Evolutionary conservation across 2,329 filamentous ascomycete genomes (phyloP).

Genomic region (Penicillium sp.): DNA sequence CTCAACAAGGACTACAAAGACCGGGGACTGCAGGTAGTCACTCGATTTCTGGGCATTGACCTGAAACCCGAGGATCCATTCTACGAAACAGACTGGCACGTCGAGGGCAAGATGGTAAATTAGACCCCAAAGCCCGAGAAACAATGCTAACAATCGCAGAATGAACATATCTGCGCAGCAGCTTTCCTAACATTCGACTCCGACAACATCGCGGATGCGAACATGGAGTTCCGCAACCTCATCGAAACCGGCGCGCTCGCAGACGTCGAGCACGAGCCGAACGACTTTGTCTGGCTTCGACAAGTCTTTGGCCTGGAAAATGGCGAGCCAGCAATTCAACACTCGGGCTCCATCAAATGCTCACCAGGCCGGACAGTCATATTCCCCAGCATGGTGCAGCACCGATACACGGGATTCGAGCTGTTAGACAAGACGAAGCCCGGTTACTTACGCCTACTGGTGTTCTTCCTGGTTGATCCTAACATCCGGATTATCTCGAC

Average conservation of each 20-base stretch:
- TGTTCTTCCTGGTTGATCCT: slow-evolving; percentile 61
- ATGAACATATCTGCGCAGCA: slow-evolving; percentile 64
- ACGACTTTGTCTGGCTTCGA: slow-evolving; percentile 31
- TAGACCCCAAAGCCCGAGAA: neutral
- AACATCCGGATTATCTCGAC: slow-evolving; percentile 54
- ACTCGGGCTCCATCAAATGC: slow-evolving; percentile 21
- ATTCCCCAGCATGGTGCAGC: slow-evolving; percentile 46
- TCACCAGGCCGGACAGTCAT: slow-evolving; percentile 22
- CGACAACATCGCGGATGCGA: slow-evolving; percentile 58
- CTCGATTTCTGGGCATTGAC: slow-evolving; percentile 61
- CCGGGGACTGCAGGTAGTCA: slow-evolving; percentile 59
- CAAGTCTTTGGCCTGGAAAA: slow-evolving; percentile 30
- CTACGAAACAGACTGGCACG: slow-evolving; percentile 49
- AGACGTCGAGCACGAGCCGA: slow-evolving; percentile 30
- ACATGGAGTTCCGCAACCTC: slow-evolving; percentile 52
- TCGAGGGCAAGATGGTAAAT: slow-evolving; percentile 49
- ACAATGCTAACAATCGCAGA: slow-evolving; percentile 32
- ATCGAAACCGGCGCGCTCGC: slow-evolving; percentile 31
- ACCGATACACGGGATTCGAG: slow-evolving; percentile 51
- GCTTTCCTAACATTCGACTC: slow-evolving; percentile 62
- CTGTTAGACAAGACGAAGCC: slow-evolving; percentile 52
- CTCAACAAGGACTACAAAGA: slow-evolving; percentile 39
- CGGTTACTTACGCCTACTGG: slow-evolving; percentile 55
- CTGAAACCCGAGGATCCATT: slow-evolving; percentile 57
- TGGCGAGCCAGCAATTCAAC: slow-evolving; percentile 26